Evolutionary conservation across 2,329 filamentous ascomycete genomes (phyloP).

Genomic region (Nemania diffusa): DNA sequence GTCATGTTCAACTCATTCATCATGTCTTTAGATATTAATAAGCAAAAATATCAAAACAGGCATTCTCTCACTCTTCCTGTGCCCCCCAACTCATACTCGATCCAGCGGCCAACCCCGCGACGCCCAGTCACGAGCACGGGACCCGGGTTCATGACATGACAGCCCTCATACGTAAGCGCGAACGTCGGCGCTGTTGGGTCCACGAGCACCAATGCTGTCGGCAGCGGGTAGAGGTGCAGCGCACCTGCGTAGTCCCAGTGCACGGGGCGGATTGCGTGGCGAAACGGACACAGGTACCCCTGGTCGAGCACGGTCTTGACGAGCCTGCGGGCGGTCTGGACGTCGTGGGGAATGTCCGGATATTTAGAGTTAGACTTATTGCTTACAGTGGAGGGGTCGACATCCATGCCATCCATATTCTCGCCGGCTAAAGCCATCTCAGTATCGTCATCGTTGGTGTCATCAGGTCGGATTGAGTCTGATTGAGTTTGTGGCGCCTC

Average conservation of each 20-base stretch:
- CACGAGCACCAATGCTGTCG: slow-evolving; percentile 82
- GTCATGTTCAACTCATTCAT: slow-evolving; percentile 17
- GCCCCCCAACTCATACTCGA: slow-evolving; percentile 81
- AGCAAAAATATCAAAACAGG: slow-evolving; percentile 56
- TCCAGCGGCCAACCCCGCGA: slow-evolving; percentile 79
- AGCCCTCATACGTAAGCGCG: slow-evolving; percentile 91
- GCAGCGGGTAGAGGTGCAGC: slow-evolving; percentile 87
- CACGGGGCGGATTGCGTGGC: slow-evolving; percentile 79
- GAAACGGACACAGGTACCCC: slow-evolving; percentile 87
- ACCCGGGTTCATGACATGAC: slow-evolving; percentile 94
- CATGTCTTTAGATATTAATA: slow-evolving; percentile 13
- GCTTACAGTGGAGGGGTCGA: slow-evolving; percentile 49
- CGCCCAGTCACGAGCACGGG: slow-evolving; percentile 75
- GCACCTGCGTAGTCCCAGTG: slow-evolving; percentile 87
- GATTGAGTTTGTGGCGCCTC: slow-evolving; percentile 14
- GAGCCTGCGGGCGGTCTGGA: slow-evolving; percentile 75
- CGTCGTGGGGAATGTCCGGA: slow-evolving; percentile 57
- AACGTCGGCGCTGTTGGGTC: slow-evolving; percentile 86
- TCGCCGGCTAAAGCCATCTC: slow-evolving; percentile 49
- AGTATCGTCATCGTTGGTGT: slow-evolving; percentile 44
- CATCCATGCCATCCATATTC: slow-evolving; percentile 55
- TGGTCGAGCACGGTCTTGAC: slow-evolving; percentile 94
- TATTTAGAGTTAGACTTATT: slow-evolving; percentile 19
- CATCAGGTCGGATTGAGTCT: slow-evolving; percentile 23
- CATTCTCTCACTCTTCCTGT: slow-evolving; percentile 73